phyloP scores from a whole-genome alignment of 805 yeast species.

The Tetrapisispora namnaoensis region DNA sequence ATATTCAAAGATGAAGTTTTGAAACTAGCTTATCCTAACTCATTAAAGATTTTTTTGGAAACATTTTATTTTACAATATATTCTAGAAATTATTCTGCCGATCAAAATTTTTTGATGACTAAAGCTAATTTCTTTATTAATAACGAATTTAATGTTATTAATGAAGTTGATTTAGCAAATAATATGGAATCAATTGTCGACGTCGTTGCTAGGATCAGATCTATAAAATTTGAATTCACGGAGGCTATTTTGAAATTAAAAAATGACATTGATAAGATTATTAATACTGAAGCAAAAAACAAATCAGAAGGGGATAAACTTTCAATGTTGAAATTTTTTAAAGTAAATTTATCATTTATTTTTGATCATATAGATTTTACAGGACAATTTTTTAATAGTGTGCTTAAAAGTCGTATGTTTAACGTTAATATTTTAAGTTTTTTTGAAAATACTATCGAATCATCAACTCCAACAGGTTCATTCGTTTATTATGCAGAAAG shows the following conservation, averaged over 20 bases:
- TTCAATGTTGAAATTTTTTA: constrained; percentile 4
- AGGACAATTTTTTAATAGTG: constrained; percentile 11
- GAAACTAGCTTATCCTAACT: constrained; percentile 7
- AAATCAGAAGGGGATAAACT: background rate
- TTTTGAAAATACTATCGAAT: constrained; percentile 16
- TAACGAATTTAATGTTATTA: constrained; percentile 4
- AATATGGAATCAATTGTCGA: constrained; percentile 13
- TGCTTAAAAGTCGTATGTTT: constrained; percentile 8
- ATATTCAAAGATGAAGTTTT: constrained; percentile 34
- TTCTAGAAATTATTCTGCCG: constrained; percentile 15
- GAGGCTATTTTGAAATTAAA: constrained; percentile 10
- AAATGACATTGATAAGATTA: constrained; percentile 6
- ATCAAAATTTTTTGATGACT: constrained; percentile 19
- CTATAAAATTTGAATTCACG: constrained; percentile 20
- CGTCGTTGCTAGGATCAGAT: constrained; percentile 15
- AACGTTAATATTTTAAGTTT: constrained; percentile 14
- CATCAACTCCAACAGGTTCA: constrained; percentile 17
- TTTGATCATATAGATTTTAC: constrained; percentile 17
- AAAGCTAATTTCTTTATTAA: constrained; percentile 14
- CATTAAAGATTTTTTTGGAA: constrained; percentile 11
- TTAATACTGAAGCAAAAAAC: background rate
- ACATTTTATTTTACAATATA: constrained; percentile 21
- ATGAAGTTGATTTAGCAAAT: constrained; percentile 2
- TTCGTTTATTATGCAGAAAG: constrained; percentile 14
- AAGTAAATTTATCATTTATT: constrained; percentile 11